These are phyloP conservation scores for Colletotrichum tabaci DNA, from an alignment of 2,329 filamentous ascomycete genomes.

Conservation along the genomic window DNA sequence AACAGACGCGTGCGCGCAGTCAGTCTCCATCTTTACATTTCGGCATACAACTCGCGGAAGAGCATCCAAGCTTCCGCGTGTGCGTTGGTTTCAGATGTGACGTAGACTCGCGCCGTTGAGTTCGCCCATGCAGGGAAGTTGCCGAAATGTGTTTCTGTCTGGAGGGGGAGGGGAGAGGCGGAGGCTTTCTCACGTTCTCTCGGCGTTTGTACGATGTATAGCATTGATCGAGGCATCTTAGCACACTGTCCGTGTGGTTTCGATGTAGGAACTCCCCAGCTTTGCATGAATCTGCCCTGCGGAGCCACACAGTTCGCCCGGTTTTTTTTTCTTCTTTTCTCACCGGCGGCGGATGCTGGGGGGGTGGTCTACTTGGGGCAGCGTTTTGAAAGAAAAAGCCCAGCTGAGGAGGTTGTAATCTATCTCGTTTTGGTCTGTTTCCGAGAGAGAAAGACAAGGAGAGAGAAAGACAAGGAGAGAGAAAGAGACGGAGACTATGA, in stretches of 20 bases:
- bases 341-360: too few relatives aligned
- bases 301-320: not conserved
- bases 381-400: too few relatives aligned
- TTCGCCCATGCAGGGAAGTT: constrained; percentile 33
- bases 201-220: constrained; percentile 15
- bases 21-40: constrained; percentile 15
- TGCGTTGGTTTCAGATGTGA: constrained; percentile 41
- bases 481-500: too few relatives aligned
- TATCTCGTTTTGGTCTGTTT: too few relatives aligned
- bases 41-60: not conserved
- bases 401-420: too few relatives aligned
- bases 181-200: constrained; percentile 3
- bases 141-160: constrained; percentile 19
- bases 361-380: too few relatives aligned
- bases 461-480: too few relatives aligned
- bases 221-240: constrained; percentile 37
- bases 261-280: constrained; percentile 4
- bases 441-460: too few relatives aligned
- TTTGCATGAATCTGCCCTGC: too few relatives aligned
- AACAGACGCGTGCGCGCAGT: not conserved
- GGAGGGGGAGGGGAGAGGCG: not conserved
- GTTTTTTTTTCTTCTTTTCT: too few relatives aligned
- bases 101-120: constrained; percentile 33
- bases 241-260: constrained; percentile 38
- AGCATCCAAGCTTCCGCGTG: constrained; percentile 24